Evolutionary conservation across 345 rosid genomes (phyloP).

Genomic region (Pelargonium nanum): DNA sequence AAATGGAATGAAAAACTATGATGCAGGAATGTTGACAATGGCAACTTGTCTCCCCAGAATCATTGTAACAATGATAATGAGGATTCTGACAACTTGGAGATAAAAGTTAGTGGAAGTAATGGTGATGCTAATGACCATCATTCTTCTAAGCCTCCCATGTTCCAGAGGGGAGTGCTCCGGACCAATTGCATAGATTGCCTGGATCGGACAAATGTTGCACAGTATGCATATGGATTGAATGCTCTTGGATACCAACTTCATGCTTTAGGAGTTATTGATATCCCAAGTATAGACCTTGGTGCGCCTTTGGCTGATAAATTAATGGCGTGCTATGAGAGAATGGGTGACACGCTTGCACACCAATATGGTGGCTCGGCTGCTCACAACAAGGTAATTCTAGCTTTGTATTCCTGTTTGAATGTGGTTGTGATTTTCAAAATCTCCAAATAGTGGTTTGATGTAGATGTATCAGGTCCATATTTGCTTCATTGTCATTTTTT

Average conservation of each 20-base stretch:
- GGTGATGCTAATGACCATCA: constrained; percentile 39
- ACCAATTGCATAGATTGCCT: constrained; percentile 99
- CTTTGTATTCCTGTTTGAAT: constrained; percentile 7
- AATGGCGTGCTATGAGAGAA: constrained; percentile 79
- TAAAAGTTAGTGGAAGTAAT: constrained; percentile 28
- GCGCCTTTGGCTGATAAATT: constrained; percentile 72
- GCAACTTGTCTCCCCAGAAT: constrained; percentile 22
- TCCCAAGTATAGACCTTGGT: constrained; percentile 63
- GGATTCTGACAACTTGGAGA: constrained; percentile 33
- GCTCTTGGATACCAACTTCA: constrained; percentile 89
- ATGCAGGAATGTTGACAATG: constrained; percentile 44
- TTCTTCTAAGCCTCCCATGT: constrained; percentile 37
- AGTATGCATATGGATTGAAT: constrained; percentile 89
- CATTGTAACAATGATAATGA: constrained; percentile 35
- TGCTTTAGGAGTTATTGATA: constrained; percentile 55
- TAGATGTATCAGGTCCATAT: too few relatives aligned
- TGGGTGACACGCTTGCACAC: constrained; percentile 86
- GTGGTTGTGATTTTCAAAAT: background rate
- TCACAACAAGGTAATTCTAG: constrained; percentile 53
- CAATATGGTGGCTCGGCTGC: constrained; percentile 93
- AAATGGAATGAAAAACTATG: constrained; percentile 17
- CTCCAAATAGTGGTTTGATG: too few relatives aligned
- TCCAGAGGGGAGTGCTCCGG: constrained; percentile 87
- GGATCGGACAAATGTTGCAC: constrained; percentile 99
- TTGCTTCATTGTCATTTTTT: too few relatives aligned